Evolutionary conservation across 257 asterid species (phyloP), one percentile per base, ranked within the genome.

Genomic region (Schizonepeta tenuifolia): DNA sequence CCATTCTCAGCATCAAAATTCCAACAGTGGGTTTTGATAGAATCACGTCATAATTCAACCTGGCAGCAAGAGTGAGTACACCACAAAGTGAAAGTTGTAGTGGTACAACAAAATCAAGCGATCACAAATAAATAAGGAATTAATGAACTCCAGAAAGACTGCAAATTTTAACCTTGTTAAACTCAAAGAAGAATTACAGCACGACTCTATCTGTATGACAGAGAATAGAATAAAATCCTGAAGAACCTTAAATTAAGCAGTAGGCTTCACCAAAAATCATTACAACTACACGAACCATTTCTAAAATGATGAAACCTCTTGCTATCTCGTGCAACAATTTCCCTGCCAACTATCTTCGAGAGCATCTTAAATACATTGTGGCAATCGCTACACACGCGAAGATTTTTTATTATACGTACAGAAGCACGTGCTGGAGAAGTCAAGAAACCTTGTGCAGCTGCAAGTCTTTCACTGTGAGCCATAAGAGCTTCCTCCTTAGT

Each of bases 401-500:
- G 90, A 68, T 93, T 90, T 78, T 90, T 93, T 44, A 93, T 84
- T 57, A 93, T 82, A 10, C 96, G 81, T 68, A 93, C 60, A 10
- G 86, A 65, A 4, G 86, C 46, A 62, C 97, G 86, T 26, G 92
- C 84, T 20, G 97, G 82, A 55, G 87, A 86, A 20, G 78, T 80
- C 83, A 93, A 41, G 76, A 93, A 83, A 72, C 95, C 97, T 62
- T 87, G 91, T 53, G 95, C 97, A 67, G 89, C 88, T 12, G 97
- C 97, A 62, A 89, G 96, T 62, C 96, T 82, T 86, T 89, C 98
- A 20, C 98, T 93, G 56, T 89, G 98, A 47, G 89, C 88, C 88
- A 93, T 81, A 21, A 90, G 89, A 62, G 95, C 95, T 63, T 93
- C 97, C 83, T 93, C 97, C 75, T 90, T 93, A 10, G 84, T 76